These are phyloP conservation scores for Leccinum boreale DNA, from an alignment of 768 basidiomycete species.

Conservation along the genomic window DNA sequence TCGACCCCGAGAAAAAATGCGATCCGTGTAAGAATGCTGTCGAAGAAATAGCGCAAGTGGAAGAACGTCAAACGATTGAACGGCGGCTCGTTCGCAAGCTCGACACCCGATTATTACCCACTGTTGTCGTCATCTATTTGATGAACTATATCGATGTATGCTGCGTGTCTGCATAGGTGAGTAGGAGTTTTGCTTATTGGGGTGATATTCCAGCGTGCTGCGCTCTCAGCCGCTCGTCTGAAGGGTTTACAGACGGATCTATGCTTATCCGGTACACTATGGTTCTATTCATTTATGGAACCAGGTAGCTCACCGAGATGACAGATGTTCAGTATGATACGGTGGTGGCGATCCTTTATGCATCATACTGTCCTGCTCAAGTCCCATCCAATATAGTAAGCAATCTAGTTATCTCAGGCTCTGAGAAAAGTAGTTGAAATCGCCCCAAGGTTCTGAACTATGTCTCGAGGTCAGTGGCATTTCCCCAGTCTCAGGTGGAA, in stretches of 20 bases:
- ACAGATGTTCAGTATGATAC: slow-evolving; percentile 55
- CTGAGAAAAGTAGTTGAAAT: background rate
- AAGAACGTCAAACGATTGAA: slow-evolving; percentile 14
- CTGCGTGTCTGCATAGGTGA: background rate
- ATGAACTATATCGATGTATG: slow-evolving; percentile 69
- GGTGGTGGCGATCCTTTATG: slow-evolving; percentile 54
- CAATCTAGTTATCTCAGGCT: background rate
- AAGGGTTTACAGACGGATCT: slow-evolving; percentile 51
- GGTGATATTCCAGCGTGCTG: slow-evolving; percentile 37
- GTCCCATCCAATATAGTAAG: slow-evolving; percentile 23
- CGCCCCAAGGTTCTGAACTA: slow-evolving; percentile 48
- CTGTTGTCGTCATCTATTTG: slow-evolving; percentile 56
- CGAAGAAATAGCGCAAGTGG: background rate
- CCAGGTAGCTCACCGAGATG: background rate
- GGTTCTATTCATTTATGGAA: background rate
- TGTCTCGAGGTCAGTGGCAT: slow-evolving; percentile 40
- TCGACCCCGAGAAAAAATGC: slow-evolving; percentile 11
- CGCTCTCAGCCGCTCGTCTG: slow-evolving; percentile 47
- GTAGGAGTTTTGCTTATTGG: background rate
- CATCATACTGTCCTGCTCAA: slow-evolving; percentile 63
- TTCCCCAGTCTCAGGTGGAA: background rate
- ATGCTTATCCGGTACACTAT: slow-evolving; percentile 37
- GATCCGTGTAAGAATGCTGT: slow-evolving; percentile 2
- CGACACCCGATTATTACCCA: slow-evolving; percentile 54
- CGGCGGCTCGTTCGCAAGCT: slow-evolving; percentile 50